phyloP scores from a whole-genome alignment of 306 rosid genomes.

The Macrotyloma uniflorum region DNA sequence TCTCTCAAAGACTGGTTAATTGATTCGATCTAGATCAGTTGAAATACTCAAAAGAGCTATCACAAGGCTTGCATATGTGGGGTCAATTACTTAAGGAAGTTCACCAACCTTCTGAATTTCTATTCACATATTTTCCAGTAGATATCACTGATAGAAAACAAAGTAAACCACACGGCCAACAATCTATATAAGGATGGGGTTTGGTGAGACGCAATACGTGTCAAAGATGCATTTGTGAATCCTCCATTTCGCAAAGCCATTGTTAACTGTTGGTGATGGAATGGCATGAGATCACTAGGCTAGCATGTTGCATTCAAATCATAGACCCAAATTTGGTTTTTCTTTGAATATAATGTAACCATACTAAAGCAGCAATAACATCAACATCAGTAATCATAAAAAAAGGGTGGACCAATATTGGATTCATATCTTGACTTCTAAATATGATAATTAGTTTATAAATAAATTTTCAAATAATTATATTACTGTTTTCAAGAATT shows the following conservation, averaged over 20 bases:
- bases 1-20: no score
- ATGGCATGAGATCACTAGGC: slow-evolving; percentile 1
- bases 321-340: background rate
- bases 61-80: no score
- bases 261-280: background rate
- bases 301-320: background rate
- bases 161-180: background rate
- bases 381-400: no score
- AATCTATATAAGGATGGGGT: background rate
- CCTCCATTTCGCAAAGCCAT: background rate
- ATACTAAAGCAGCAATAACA: no score
- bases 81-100: background rate
- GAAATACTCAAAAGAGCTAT: no score
- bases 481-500: no score
- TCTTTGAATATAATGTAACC: background rate
- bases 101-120: slow-evolving; percentile 33
- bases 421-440: no score
- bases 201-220: slow-evolving; percentile 21
- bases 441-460: no score
- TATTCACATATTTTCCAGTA: slow-evolving; percentile 3
- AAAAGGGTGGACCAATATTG: no score
- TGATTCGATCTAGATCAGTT: no score
- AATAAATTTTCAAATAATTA: no score
- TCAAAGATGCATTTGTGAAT: background rate
- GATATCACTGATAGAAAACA: background rate